These are phyloP conservation scores for Euphorbia celastroides DNA, from an alignment of 441 rosid species.

Conservation along the genomic window DNA sequence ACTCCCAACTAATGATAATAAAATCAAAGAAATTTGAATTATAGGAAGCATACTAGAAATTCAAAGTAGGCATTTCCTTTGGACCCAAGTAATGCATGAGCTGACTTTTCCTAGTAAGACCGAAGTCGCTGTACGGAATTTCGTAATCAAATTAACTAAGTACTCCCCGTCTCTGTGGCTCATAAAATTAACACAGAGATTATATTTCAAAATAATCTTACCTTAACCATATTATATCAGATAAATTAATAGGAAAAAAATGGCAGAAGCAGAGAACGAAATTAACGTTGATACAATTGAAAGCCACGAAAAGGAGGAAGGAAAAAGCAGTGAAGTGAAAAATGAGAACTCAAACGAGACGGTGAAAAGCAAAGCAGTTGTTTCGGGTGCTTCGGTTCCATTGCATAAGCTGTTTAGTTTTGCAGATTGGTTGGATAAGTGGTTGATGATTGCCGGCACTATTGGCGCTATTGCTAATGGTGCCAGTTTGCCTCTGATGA, in stretches of 20 bases:
- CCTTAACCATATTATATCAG: too few species aligned
- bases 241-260: background rate
- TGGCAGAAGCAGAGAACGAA: background rate
- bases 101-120: background rate
- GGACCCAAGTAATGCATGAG: background rate
- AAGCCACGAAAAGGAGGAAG: background rate
- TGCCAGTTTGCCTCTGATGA: slow-evolving; percentile 43
- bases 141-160: background rate
- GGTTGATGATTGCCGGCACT: slow-evolving; percentile 55
- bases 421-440: slow-evolving; percentile 41
- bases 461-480: slow-evolving; percentile 61
- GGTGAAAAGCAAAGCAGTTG: slow-evolving; percentile 31
- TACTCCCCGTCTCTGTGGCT: too few species aligned
- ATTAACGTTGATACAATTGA: background rate
- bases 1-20: too few species aligned
- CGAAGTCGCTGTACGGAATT: background rate
- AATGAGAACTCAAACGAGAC: background rate
- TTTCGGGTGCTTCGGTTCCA: slow-evolving; percentile 39
- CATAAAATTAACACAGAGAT: too few species aligned
- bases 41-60: too few species aligned
- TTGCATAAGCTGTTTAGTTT: slow-evolving; percentile 58
- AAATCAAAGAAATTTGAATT: too few species aligned
- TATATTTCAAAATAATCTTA: too few species aligned
- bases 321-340: background rate
- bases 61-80: background rate